These are phyloP conservation scores for Chionographis japonica DNA, from an alignment of 106 monocot genomes.

Conservation along the genomic window DNA sequence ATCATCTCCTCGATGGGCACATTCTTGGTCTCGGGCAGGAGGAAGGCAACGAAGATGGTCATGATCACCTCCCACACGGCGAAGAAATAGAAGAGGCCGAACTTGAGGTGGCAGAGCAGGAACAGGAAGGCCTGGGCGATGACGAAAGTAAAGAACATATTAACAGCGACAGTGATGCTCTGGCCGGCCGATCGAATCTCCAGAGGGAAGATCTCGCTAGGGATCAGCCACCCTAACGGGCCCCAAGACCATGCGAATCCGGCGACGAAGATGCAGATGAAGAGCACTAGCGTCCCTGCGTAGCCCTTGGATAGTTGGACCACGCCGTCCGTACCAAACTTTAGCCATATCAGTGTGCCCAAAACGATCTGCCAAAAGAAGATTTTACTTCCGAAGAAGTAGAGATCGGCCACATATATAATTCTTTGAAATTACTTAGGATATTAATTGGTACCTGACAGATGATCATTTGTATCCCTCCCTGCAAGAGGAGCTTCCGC, in stretches of 20 bases:
- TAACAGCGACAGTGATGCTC: slow-evolving; percentile 32
- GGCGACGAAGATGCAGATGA: slow-evolving; percentile 31
- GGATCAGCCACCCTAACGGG: slow-evolving; percentile 49
- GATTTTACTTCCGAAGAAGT: too few relatives aligned
- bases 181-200: slow-evolving; percentile 46
- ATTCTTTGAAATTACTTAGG: too few relatives aligned
- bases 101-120: slow-evolving; percentile 22
- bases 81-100: slow-evolving; percentile 17
- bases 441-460: too few relatives aligned
- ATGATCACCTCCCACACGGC: slow-evolving; percentile 18
- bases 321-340: slow-evolving; percentile 5
- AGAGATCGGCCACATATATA: too few relatives aligned
- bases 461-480: too few relatives aligned
- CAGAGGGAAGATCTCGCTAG: slow-evolving; percentile 39
- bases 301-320: slow-evolving; percentile 2
- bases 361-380: slow-evolving; percentile 18
- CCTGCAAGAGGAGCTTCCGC: too few relatives aligned
- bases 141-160: slow-evolving; percentile 33
- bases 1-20: slow-evolving; percentile 29
- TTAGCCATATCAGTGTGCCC: slow-evolving; percentile 8
- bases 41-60: slow-evolving; percentile 20
- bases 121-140: slow-evolving; percentile 28
- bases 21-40: slow-evolving; percentile 32
- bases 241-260: slow-evolving; percentile 72
- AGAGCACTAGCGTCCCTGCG: slow-evolving; percentile 11